phyloP scores from a whole-genome alignment of 2,329 filamentous ascomycete species.

The Trichoderma atrobrunneum region DNA sequence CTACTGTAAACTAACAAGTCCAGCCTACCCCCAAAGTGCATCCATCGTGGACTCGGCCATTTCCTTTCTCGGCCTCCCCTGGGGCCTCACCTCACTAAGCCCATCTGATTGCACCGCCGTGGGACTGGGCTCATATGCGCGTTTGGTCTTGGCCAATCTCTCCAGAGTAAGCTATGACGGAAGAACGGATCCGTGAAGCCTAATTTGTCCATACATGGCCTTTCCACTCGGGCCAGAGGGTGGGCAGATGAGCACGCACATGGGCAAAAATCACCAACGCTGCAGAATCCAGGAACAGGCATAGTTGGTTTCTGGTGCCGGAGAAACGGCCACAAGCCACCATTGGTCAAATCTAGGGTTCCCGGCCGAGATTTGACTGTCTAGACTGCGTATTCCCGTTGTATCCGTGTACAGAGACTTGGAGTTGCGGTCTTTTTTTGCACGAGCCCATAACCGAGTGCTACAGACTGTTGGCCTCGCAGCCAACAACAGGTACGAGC shows the following conservation, averaged over 20 bases:
- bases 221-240: neutral
- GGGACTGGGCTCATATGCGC: neutral
- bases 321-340: neutral
- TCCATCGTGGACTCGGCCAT: constrained; percentile 23
- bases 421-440: neutral
- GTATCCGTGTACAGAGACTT: neutral
- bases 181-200: neutral
- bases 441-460: neutral
- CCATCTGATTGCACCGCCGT: neutral
- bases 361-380: neutral
- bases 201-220: neutral
- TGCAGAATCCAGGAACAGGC: constrained; percentile 33
- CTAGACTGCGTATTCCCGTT: neutral
- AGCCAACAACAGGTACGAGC: neutral
- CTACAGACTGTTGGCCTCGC: neutral
- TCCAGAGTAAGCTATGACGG: constrained; percentile 3
- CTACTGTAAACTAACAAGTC: constrained; percentile 12
- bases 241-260: neutral
- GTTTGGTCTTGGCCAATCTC: constrained; percentile 10
- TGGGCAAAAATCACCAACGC: neutral
- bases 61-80: constrained; percentile 25
- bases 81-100: constrained; percentile 12
- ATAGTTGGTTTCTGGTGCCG: constrained; percentile 25
- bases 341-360: constrained; percentile 7
- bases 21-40: constrained; percentile 13